These are phyloP conservation scores for Aspergillus fructus DNA, from an alignment of 2,329 filamentous ascomycete genomes.

Conservation along the genomic window DNA sequence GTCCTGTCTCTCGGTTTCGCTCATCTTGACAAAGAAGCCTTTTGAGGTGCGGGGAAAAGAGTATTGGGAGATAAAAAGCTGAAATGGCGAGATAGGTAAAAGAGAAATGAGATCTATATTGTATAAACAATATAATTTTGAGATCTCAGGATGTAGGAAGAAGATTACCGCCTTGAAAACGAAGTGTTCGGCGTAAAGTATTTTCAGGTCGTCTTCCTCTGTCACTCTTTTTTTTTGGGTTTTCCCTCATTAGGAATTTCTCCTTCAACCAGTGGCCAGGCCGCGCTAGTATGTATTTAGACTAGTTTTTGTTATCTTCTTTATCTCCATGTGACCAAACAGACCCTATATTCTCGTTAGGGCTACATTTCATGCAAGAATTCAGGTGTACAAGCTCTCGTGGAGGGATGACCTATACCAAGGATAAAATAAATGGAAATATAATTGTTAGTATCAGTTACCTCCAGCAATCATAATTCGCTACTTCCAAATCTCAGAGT, in stretches of 20 bases:
- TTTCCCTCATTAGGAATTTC: constrained; percentile 30
- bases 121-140: not conserved
- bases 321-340: constrained; percentile 23
- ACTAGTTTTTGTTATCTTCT: not conserved
- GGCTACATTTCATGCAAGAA: constrained; percentile 16
- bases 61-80: not conserved
- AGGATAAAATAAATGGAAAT: not conserved
- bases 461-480: not conserved
- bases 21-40: constrained; percentile 27
- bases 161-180: constrained; percentile 2
- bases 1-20: constrained; percentile 25
- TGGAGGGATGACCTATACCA: not conserved
- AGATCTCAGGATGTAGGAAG: constrained; percentile 8
- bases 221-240: constrained; percentile 28
- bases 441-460: not conserved
- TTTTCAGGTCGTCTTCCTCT: constrained; percentile 8
- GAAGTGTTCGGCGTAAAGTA: constrained; percentile 10
- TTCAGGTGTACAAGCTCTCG: constrained; percentile 10
- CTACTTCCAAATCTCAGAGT: not conserved
- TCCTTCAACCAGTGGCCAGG: constrained; percentile 10
- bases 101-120: not conserved
- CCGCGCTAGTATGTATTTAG: constrained; percentile 18
- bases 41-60: not conserved
- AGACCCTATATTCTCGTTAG: constrained; percentile 24
- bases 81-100: not conserved